Base-by-base conservation (phyloP, 1,139 yeast species). In the Zygosaccharomyces pseudobailii region DNA sequence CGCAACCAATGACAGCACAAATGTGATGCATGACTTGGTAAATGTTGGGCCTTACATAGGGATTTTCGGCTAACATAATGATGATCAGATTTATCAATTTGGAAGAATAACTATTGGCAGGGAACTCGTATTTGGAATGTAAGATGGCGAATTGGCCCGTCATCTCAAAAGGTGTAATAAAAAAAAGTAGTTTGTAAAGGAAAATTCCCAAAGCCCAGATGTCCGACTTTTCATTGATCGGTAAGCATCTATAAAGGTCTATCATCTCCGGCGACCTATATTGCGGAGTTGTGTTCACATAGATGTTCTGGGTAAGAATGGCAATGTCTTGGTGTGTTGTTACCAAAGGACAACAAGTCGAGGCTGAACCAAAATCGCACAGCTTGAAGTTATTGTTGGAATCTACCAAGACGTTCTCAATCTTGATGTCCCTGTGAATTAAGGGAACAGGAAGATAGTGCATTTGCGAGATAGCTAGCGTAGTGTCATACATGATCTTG, bases 251-350 rank as follows among this genome's bases (percentile, higher is more conserved):
- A 54, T 84, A 79, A 38, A 92, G 74, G 67, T 92, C 97, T 46
- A 94, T 78, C 98, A 92, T 92, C 67, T 92, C 98, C 0, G 98
- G 98, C 1, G 96, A 77, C 55, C 98, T 75, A 67, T 92, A 92
- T 66, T 92, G 98, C n/a, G 97, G 96, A 2, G 98, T 92, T 0
- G 98, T 92, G 66, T 92, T 94, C 53, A 84, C 83, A 72, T 87
- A 80, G 49, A 92, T 79, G 62, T 92, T 97, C 55, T 87, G 87
- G 54, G 86, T 87, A 40, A 90, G 68, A 13, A 76, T 70, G 45
- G 82, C 82, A 57, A 83, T 63, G 27, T 65, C 68, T 40, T 61
- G 65, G 36, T 64, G 67, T 13, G 64, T 60, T 1, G 64, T 60
- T 2, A 60, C 66, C 10, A 62, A 36, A 79, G 76, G 55, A 79